Base-by-base conservation (phyloP, 108 stramenopile species). In the Asterionellopsis glacialis region DNA sequence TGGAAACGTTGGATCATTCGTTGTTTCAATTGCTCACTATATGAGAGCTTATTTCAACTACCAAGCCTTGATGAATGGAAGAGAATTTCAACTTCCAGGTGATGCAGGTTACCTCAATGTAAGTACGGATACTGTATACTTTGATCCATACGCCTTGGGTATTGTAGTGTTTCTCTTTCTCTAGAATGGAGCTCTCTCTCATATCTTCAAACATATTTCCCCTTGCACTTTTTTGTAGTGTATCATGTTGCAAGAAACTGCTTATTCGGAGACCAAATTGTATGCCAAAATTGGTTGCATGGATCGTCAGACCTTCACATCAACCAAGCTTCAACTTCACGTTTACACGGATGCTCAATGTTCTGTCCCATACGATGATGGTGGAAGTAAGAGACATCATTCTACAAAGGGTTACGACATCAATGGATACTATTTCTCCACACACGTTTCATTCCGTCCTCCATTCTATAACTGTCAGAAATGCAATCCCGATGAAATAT, bases 31-130 rank as follows among this genome's bases (percentile, higher is more conserved):
- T 80, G 88, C 91, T 43, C 91, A 93, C 54, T 93, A 82, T 61
- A 93, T 93, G 91, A 64, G 91, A 21, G 88, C 88, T 1, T 93
- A 90, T 53, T 93, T 90, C 72, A 93, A 93, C 59, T 76, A 90
- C 56, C 74, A 86, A 61, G 91, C 91, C 14, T 64, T 93, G 59
- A 55, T 63, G 16, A 41, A 79, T 41, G 91, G 91, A 48, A 54
- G 74, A 48, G 66, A 88, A 57, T 93, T 93, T 68, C 41, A 51
- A 38, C 74, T 93, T 23, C 91, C 91, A 1, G 64, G 59, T 1
- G 91, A 90, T 72, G 91, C 83, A 41, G 87, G 82, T 6, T 92
- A 84, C 57, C 66, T 92, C 55, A 88, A 88, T 57, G 79, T 80
- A 60, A 72, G 79, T 69, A 1, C 12, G 11, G n/a, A 56, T n/a